Conservation (phyloP, 371 early-diverging fungal species). For the Haplosporangium sp. region DNA sequence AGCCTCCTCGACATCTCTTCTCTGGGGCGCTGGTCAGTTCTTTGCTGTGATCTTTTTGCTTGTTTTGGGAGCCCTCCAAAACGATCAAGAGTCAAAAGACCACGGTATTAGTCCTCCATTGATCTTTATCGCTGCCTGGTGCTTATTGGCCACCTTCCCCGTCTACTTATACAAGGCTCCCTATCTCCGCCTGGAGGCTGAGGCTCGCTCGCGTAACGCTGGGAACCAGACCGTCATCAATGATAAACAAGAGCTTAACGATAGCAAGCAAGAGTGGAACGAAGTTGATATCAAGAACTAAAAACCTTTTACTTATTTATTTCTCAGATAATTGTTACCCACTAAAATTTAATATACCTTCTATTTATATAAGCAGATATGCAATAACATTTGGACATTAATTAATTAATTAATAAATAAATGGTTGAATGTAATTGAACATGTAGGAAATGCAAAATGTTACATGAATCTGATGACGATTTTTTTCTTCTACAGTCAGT, state of each 20-base stretch:
- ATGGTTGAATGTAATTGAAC: too few species aligned
- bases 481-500: too few species aligned
- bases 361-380: too few species aligned
- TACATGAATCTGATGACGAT: too few species aligned
- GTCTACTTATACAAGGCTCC: slow-evolving; percentile 47
- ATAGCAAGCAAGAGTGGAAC: slow-evolving; percentile 17
- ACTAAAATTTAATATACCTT: too few species aligned
- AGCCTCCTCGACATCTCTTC: slow-evolving; percentile 61
- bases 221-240: not conserved
- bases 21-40: slow-evolving; percentile 64
- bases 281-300: slow-evolving; percentile 26
- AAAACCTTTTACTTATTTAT: not conserved
- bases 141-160: slow-evolving; percentile 31
- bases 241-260: not conserved
- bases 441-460: too few species aligned
- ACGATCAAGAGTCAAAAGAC: slow-evolving; percentile 15
- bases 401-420: too few species aligned
- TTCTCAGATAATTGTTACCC: not conserved
- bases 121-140: slow-evolving; percentile 51
- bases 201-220: slow-evolving; percentile 27
- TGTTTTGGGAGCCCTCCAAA: slow-evolving; percentile 59
- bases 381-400: too few species aligned
- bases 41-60: slow-evolving; percentile 64
- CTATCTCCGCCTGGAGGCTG: slow-evolving; percentile 52
- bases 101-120: slow-evolving; percentile 43